Base-by-base conservation (phyloP, 441 rosid genomes). In the Raphanus hybrid region DNA sequence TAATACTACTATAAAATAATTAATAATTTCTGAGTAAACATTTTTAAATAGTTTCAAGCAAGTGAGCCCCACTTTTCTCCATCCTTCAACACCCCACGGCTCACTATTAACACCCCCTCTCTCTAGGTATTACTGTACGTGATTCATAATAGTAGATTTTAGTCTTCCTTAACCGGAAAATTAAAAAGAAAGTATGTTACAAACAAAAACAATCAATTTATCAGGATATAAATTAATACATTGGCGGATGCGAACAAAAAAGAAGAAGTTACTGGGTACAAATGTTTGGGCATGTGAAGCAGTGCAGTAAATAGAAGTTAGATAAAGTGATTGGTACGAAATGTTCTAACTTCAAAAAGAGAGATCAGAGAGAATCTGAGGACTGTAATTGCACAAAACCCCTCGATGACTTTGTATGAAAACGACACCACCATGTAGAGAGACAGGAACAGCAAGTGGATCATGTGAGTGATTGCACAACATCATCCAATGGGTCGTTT, bases 291-390 rank as follows among this genome's bases (percentile, higher is more conserved):
- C 74, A 60, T 68, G 78, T 59, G 80, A 76, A 75, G 57, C 52
- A 29, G 70, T 76, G 57, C 20, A 5, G 75, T 54, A 70, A 76
- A 69, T 69, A 76, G 58, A 64, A 76, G 70, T 63, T 69, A 39
- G 3, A 41, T 29, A 76, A 76, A 70, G 80, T 76, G 70, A 70
- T 54, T 76, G 80, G 70, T 76, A 70, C 75, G 70, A 76, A 69
- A 76, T 70, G 75, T 63, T 76, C 1, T 70, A 69, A 70, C 70
- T 64, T 64, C 52, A 23, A 54, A 76, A 62, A 75, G 71, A 64
- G 75, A 76, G 79, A 76, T 76, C 75, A 76, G 48, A 54, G 75
- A 76, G 80, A 76, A 76, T 76, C 80, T 76, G 70, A 76, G 62
- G 75, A 76, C 75, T 76, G 80, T 70, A 76, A 70, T 70, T 70